Conservation (phyloP, 2,329 filamentous ascomycete species). For the Colletotrichum musicola region DNA sequence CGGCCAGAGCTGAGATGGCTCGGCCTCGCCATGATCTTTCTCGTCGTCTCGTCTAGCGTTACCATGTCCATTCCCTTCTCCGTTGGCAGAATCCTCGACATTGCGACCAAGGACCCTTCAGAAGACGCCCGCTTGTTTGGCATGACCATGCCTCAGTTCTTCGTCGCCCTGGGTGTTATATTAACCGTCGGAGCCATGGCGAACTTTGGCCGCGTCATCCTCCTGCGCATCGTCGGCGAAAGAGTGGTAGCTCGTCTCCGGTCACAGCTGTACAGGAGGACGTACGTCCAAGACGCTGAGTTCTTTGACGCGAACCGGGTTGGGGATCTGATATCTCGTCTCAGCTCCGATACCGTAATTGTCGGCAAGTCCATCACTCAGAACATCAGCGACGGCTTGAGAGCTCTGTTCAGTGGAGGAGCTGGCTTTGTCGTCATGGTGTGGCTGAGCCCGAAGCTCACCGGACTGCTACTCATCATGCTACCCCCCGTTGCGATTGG, state of each 20-base stretch:
- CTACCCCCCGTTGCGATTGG: conserved; percentile 92
- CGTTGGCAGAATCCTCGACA: conserved; percentile 94
- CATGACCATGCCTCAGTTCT: conserved; percentile 88
- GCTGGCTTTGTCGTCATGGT: conserved; percentile 94
- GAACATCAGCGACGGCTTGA: conserved; percentile 95
- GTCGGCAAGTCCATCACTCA: conserved; percentile 99
- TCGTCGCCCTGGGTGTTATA: conserved; percentile 80
- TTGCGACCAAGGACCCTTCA: conserved; percentile 80
- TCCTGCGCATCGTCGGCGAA: conserved; percentile 94
- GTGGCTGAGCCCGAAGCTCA: conserved; percentile 93
- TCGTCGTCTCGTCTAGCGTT: conserved; percentile 90
- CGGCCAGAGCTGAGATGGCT: conserved; percentile 85
- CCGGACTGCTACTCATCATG: conserved; percentile 86
- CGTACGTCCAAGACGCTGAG: conserved; percentile 96
- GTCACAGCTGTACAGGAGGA: conserved; percentile 89
- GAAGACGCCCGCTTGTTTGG: conserved; percentile 83
- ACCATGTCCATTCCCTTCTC: conserved; percentile 98
- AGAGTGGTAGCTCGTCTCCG: conserved; percentile 91
- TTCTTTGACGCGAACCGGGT: conserved; percentile 99
- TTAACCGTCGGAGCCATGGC: conserved; percentile 87
- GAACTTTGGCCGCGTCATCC: conserved; percentile 94
- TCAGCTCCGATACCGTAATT: conserved; percentile 96
- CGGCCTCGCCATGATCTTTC: conserved; percentile 81
- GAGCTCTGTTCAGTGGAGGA: conserved; percentile 88
- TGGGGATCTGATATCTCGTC: conserved; percentile 93